A percentile compares a stretch with the other conserved stretches of the same genome.
Evolutionary conservation across 2,329 filamentous ascomycete genomes (phyloP).

Genomic region (Lecanicillium sp.): DNA sequence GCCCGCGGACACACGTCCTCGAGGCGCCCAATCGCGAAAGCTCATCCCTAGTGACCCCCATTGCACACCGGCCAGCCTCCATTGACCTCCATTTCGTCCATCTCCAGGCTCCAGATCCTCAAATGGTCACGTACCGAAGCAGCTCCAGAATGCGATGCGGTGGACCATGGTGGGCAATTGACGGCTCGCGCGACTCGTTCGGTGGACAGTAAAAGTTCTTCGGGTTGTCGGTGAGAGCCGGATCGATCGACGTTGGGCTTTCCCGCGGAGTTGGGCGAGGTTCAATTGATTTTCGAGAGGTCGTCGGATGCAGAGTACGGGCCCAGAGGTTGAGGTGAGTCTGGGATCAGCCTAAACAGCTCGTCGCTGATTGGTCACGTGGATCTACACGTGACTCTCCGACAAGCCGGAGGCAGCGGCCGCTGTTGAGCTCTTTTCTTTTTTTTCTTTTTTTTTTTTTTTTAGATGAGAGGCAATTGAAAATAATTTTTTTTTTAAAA

Average conservation of each 20-base stretch:
- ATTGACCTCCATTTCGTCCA: background rate
- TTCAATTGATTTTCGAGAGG: slow-evolving; percentile 1
- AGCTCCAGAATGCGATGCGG: slow-evolving; percentile 74
- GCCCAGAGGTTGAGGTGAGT: background rate
- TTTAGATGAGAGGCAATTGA: no score
- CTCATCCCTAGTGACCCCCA: no score
- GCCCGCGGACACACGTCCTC: no score
- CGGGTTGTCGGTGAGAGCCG: no score
- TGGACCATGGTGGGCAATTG: slow-evolving; percentile 45
- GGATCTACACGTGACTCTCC: slow-evolving; percentile 13
- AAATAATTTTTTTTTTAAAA: no score
- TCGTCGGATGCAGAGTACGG: background rate
- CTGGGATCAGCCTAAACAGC: slow-evolving; percentile 12
- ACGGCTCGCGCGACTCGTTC: slow-evolving; percentile 11
- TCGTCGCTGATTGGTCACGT: slow-evolving; percentile 22
- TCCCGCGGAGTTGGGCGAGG: background rate
- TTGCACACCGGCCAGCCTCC: background rate
- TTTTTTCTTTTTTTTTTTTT: no score
- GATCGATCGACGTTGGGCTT: no score
- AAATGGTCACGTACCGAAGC: slow-evolving; percentile 67
- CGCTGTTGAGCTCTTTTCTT: no score
- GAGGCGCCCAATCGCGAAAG: no score
- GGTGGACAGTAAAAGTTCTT: no score
- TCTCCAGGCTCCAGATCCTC: slow-evolving; percentile 14
- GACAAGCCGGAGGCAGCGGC: no score